Evolutionary conservation across 108 stramenopile genomes (phyloP), one percentile per base, ranked within the genome.

Genomic region (Skeletonema marinoi): DNA sequence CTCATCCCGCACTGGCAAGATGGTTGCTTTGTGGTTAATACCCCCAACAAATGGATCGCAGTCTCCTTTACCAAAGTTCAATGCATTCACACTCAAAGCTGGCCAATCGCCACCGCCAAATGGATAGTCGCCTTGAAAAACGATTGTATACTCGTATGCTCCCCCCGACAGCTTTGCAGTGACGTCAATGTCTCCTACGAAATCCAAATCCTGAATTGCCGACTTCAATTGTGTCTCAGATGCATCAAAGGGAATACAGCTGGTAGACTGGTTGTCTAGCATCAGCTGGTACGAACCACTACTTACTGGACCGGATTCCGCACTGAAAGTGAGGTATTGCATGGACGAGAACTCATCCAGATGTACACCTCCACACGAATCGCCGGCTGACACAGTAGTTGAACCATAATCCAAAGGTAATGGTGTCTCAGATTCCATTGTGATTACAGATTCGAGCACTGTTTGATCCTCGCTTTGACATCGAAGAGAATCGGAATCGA

Each of bases 1-100:
- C 61, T 82, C 81, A 56, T 82, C 81, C 33, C 75, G 25, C 21
- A 80, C 66, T 31, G 79, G 79, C 14, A 80, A 35, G 19, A 80
- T 73, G 10, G 14, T 25, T 13, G 54, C 73, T 32, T 56, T 56
- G 35, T 80, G 79, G 36, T 65, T 54, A 17, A 10, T 32, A 21
- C 79, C 79, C 31, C 79, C 79, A 39, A 74, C 68, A 41, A 74
- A 80, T 1, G 61, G 4, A 56, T 80, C 79, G 21, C 79, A 80
- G 16, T 58, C 38, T 30, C 79, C 79, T 25, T 60, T 68, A 5
- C 79, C 79, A 58, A 80, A 80, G 21, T 77, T 61, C 1, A 51
- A 21, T 69, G 33, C 48, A 36, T 73, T 74, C 9, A 80, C 32
- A 56, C 59, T 67, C 30, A 80, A 70, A 36, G 73, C 79, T 65